Base-by-base conservation (phyloP, 1,139 yeast genomes). In the Taphrina wiesneri region DNA sequence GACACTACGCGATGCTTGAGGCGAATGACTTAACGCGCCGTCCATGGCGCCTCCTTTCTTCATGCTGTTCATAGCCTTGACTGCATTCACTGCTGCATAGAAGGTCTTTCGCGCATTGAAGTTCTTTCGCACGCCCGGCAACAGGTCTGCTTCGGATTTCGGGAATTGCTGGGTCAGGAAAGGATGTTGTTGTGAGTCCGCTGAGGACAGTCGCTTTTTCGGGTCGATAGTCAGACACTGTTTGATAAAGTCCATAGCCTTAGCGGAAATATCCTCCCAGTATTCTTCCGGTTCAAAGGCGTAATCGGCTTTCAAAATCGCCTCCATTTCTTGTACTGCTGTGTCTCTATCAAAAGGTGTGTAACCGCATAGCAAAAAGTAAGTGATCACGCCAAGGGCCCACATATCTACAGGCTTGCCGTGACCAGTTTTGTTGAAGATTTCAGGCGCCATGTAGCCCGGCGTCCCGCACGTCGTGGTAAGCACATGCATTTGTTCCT, bases 331-430 rank as follows among this genome's bases (percentile, higher is more conserved):
- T 72, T 87, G 92, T 0, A 82, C 83, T 59, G 86, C 87, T 5
- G 85, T 82, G 67, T 87, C 93, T 70, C 92, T 83, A 72, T 88
- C 93, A 75, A 88, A 88, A 0, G 95, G 95, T 76, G 88, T 85
- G 73, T 87, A 87, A 0, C 93, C 93, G 70, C 88, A 82, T 13
- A 86, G 80, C 82, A 87, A 81, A 72, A 87, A 87, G 74, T 87
- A 88, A 0, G 87, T 82, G 47, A 86, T 78, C 5, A 87, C 92
- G 0, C 93, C 93, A 28, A 87, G 78, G 0, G 93, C 88, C 95
- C 95, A 88, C 41, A 87, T 80, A 73, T 88, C 95, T 56, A 70
- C 87, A 0, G 82, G 81, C 70, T 78, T 80, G 25, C 83, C 83
- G 71, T 87, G 88, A 21, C 87, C 86, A 43, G 76, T 73, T 67